Evolutionary conservation across 805 yeast species (phyloP).

Genomic region (Candida jianshihensis): DNA sequence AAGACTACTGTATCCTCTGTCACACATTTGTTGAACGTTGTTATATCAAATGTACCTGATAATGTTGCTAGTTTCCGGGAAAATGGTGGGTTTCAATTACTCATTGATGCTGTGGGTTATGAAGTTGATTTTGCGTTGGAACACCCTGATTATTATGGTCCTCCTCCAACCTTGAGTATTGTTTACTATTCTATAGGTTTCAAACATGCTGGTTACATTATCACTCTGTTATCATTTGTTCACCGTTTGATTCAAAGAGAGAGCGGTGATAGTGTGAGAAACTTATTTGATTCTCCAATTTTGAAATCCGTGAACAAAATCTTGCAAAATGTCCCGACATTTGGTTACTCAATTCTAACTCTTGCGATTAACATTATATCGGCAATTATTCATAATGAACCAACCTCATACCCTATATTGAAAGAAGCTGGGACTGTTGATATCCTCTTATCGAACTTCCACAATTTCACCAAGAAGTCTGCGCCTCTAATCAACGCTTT

Average conservation of each 20-base stretch:
- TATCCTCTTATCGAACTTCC: conserved; percentile 51
- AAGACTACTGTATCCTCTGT: conserved; percentile 59
- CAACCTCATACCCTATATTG: conserved; percentile 76
- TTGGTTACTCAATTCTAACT: conserved; percentile 62
- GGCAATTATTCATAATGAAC: conserved; percentile 79
- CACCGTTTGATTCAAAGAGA: conserved; percentile 61
- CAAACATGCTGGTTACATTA: conserved; percentile 53
- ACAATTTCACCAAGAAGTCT: conserved; percentile 47
- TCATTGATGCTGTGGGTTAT: conserved; percentile 52
- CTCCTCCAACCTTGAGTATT: conserved; percentile 45
- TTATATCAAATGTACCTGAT: conserved; percentile 35
- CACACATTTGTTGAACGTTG: conserved; percentile 38
- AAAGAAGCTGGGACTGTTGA: conserved; percentile 73
- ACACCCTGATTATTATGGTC: conserved; percentile 52
- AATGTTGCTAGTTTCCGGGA: conserved; percentile 57
- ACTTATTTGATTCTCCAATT: conserved; percentile 80
- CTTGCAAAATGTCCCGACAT: conserved; percentile 45
- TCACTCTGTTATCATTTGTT: conserved; percentile 56
- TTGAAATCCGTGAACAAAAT: conserved; percentile 53
- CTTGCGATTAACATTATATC: conserved; percentile 58
- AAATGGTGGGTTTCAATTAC: conserved; percentile 53
- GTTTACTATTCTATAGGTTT: conserved; percentile 48
- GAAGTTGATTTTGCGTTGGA: conserved; percentile 61
- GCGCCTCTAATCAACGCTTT: conserved; percentile 52
- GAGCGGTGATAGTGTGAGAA: conserved; percentile 77